These are phyloP conservation scores for Jatropha multifida DNA, from an alignment of 441 rosid genomes.

Conservation along the genomic window DNA sequence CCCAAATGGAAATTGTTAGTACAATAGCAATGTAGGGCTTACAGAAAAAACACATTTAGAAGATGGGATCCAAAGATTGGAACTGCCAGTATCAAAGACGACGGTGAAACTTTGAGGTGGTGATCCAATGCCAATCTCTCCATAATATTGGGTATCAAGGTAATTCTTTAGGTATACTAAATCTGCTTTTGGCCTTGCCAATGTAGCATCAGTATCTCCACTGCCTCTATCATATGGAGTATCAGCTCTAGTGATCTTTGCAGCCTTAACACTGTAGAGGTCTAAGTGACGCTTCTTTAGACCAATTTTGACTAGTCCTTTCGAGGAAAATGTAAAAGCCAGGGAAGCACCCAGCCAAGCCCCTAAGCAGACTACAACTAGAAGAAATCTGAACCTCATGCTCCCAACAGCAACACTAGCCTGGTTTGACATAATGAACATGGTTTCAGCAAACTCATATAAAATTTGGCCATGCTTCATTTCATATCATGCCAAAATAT, in stretches of 20 bases:
- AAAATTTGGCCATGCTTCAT: neutral
- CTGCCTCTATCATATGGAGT: neutral
- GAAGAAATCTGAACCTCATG: slow-evolving; percentile 30
- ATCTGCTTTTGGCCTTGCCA: slow-evolving; percentile 28
- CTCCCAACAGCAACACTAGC: neutral
- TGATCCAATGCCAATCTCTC: slow-evolving; percentile 78
- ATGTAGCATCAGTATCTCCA: neutral
- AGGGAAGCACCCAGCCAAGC: slow-evolving; percentile 33
- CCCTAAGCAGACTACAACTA: slow-evolving; percentile 32
- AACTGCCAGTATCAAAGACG: slow-evolving; percentile 63
- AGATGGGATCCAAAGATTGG: slow-evolving; percentile 74
- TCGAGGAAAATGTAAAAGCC: slow-evolving; percentile 21
- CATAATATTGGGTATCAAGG: slow-evolving; percentile 78
- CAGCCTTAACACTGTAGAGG: slow-evolving; percentile 35
- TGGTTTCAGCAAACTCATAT: neutral
- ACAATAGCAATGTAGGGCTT: slow-evolving; percentile 21
- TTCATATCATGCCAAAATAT: no score
- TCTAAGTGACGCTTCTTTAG: slow-evolving; percentile 44
- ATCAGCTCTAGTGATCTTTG: slow-evolving; percentile 33
- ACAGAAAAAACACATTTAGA: slow-evolving; percentile 60
- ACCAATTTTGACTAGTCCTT: slow-evolving; percentile 43
- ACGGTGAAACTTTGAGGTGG: slow-evolving; percentile 60
- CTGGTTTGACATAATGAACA: neutral
- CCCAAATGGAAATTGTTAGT: neutral
- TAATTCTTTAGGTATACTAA: slow-evolving; percentile 66